A percentile compares a stretch with the other conserved stretches of the same genome.
phyloP scores from a whole-genome alignment of 345 rosid genomes.

The Boechera divaricarpa region DNA sequence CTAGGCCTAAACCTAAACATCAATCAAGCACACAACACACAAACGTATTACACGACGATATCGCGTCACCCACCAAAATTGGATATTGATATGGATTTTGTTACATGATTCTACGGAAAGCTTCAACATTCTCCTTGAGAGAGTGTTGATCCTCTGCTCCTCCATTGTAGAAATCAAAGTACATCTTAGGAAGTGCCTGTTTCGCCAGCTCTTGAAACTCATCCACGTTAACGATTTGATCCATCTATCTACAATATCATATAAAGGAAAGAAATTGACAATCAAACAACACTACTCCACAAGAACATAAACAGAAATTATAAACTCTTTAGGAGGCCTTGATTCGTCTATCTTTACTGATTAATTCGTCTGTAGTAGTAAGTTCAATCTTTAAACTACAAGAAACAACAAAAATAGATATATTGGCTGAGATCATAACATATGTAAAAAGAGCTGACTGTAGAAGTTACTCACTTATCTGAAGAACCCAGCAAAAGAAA shows the following conservation, averaged over 20 bases:
- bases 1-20: conserved; percentile 72
- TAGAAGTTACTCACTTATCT: not conserved
- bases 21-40: conserved; percentile 3
- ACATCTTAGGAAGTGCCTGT: conserved; percentile 78
- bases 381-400: not conserved
- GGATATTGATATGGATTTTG: not conserved
- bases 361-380: not conserved
- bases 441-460: not conserved
- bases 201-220: conserved; percentile 83
- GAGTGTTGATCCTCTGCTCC: conserved; percentile 85
- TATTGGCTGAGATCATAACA: not conserved
- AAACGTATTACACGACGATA: not conserved
- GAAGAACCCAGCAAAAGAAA: conserved; percentile 11
- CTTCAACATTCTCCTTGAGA: conserved; percentile 65
- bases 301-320: not conserved
- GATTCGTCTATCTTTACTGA: not conserved
- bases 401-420: not conserved
- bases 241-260: conserved; percentile 46
- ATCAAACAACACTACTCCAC: not conserved
- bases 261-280: conserved; percentile 23
- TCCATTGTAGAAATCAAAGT: conserved; percentile 67
- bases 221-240: conserved; percentile 64
- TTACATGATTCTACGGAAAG: conserved; percentile 70
- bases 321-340: not conserved
- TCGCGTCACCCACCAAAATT: not conserved